phyloP scores from a whole-genome alignment of 352 stramenopile species.

The Phytophthora brassicae region DNA sequence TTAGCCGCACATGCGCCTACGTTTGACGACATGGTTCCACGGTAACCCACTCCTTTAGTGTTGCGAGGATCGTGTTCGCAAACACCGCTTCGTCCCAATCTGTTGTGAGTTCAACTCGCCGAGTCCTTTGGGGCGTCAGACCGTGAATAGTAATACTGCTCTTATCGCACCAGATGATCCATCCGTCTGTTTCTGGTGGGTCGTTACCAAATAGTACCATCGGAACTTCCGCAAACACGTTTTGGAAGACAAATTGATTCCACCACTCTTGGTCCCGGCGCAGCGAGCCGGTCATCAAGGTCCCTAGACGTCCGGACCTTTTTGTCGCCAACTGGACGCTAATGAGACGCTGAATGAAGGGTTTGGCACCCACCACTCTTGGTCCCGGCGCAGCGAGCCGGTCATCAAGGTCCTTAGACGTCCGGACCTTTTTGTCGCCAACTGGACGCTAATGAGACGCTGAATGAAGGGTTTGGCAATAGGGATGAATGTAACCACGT shows the following conservation, averaged over 20 bases:
- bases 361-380: conserved; percentile 4
- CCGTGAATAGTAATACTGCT: background rate
- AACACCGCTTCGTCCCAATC: background rate
- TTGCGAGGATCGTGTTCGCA: background rate
- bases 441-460: background rate
- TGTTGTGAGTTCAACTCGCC: background rate
- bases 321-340: background rate
- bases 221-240: conserved; percentile 6
- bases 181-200: background rate
- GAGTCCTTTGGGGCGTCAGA: background rate
- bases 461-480: conserved; percentile 9
- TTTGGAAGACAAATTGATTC: conserved; percentile 4
- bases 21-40: background rate
- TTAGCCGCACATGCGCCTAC: background rate
- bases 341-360: too few species aligned
- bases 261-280: background rate
- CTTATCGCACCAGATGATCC: background rate
- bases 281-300: background rate
- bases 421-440: background rate
- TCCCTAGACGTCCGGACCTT: background rate
- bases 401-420: background rate
- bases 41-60: background rate
- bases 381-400: background rate
- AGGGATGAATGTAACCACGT: conserved; percentile 2
- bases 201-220: conserved; percentile 1